Evolutionary conservation across 2,329 filamentous ascomycete species (phyloP).

Genomic region (Elsinoe necatrix): DNA sequence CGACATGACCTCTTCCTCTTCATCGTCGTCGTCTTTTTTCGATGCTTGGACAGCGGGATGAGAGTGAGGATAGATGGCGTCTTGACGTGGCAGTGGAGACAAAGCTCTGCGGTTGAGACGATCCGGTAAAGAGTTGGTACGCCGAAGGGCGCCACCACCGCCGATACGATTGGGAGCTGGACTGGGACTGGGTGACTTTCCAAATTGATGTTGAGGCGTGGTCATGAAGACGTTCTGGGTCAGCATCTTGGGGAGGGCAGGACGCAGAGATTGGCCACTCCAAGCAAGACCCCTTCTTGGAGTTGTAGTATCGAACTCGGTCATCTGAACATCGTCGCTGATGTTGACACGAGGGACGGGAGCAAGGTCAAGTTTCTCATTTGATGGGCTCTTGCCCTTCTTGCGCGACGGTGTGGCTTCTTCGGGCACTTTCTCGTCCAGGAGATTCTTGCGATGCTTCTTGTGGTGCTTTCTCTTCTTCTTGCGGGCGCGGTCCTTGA

Average conservation of each 20-base stretch:
- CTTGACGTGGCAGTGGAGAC: conserved; percentile 14
- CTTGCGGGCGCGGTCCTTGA: conserved; percentile 35
- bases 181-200: conserved; percentile 22
- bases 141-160: conserved; percentile 48
- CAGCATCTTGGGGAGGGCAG: conserved; percentile 56
- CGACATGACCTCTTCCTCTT: conserved; percentile 41
- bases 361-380: conserved; percentile 16
- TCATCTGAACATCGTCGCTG: conserved; percentile 29
- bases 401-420: conserved; percentile 17
- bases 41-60: conserved; percentile 10
- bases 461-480: conserved; percentile 38
- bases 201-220: conserved; percentile 28
- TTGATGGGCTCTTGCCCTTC: conserved; percentile 18
- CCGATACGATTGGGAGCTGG: conserved; percentile 16
- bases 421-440: conserved; percentile 25
- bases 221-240: conserved; percentile 61
- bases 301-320: conserved; percentile 14
- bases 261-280: conserved; percentile 39
- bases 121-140: conserved; percentile 67
- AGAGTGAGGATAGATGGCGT: conserved; percentile 13
- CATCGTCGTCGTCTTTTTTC: conserved; percentile 18
- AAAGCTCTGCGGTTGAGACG: conserved; percentile 43
- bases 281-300: conserved; percentile 46
- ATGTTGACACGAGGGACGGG: conserved; percentile 32
- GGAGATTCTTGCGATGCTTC: conserved; percentile 34